Percentiles rank a stretch among this genome's conserved stretches.
phyloP scores from a whole-genome alignment of 169 alveolate species.

The Plasmodium gaboni region DNA sequence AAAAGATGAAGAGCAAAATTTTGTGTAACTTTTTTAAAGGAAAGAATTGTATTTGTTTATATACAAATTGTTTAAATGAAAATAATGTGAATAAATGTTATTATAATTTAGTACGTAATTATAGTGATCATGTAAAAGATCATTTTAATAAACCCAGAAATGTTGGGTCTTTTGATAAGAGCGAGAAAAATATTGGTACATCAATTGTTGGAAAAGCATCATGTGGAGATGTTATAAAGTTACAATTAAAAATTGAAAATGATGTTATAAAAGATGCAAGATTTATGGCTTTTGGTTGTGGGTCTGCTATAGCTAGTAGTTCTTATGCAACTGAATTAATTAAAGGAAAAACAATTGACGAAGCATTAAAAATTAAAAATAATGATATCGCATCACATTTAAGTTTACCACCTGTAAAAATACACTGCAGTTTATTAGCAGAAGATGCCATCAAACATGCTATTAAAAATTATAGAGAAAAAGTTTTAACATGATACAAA shows the following conservation, averaged over 20 bases:
- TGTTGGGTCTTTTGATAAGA: conserved; percentile 91
- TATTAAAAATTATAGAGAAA: conserved; percentile 90
- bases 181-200: conserved; percentile 91
- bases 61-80: conserved; percentile 9
- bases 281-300: conserved; percentile 99
- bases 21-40: conserved; percentile 15
- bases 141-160: conserved; percentile 95
- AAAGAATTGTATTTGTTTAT: conserved; percentile 15
- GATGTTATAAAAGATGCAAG: conserved; percentile 95
- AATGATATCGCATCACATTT: conserved; percentile 94
- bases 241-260: conserved; percentile 96
- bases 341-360: conserved; percentile 95
- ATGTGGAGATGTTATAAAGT: conserved; percentile 98
- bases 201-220: conserved; percentile 99
- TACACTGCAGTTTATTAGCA: conserved; percentile 98
- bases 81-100: conserved; percentile 13
- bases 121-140: conserved; percentile 92
- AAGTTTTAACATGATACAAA: conserved; percentile 57
- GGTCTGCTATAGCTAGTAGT: conserved; percentile 99
- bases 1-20: conserved; percentile 26
- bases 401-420: conserved; percentile 98
- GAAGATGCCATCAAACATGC: conserved; percentile 99
- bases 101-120: conserved; percentile 60
- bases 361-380: conserved; percentile 95
- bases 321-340: conserved; percentile 98